Conservation (phyloP, 495 filamentous ascomycete genomes). For the Neurospora hispaniola region DNA sequence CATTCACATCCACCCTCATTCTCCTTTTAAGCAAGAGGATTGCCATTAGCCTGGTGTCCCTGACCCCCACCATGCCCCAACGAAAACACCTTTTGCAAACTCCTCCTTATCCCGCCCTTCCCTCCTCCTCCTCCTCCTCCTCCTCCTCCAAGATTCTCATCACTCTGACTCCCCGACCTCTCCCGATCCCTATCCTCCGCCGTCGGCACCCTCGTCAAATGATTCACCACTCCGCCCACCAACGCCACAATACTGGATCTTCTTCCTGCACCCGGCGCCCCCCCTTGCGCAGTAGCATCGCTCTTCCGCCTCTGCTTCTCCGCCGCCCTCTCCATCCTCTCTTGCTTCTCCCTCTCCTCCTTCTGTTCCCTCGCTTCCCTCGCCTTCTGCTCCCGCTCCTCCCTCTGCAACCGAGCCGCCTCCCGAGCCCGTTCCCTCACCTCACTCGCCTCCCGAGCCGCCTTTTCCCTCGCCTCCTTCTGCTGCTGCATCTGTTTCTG, state of each 20-base stretch:
- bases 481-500: constrained; percentile 10
- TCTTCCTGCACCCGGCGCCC: neutral
- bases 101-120: constrained; percentile 22
- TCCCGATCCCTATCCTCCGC: neutral
- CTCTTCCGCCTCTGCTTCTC: constrained; percentile 30
- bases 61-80: constrained; percentile 12
- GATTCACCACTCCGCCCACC: neutral
- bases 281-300: constrained; percentile 20
- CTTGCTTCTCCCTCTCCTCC: neutral
- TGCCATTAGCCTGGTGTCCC: neutral
- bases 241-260: neutral
- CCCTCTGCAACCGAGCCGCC: constrained; percentile 3
- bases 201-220: neutral
- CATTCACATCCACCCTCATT: neutral
- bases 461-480: constrained; percentile 10
- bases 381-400: constrained; percentile 14
- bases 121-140: constrained; percentile 26
- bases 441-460: neutral
- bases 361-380: neutral
- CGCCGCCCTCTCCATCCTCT: constrained; percentile 3
- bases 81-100: constrained; percentile 31
- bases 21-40: neutral
- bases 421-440: neutral
- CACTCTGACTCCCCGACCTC: constrained; percentile 2
- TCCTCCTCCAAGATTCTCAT: constrained; percentile 37